Percentiles rank a stretch among this genome's conserved stretches.
Evolutionary conservation across 495 filamentous ascomycete genomes (phyloP).

Genomic region (Penicillium goetzii): DNA sequence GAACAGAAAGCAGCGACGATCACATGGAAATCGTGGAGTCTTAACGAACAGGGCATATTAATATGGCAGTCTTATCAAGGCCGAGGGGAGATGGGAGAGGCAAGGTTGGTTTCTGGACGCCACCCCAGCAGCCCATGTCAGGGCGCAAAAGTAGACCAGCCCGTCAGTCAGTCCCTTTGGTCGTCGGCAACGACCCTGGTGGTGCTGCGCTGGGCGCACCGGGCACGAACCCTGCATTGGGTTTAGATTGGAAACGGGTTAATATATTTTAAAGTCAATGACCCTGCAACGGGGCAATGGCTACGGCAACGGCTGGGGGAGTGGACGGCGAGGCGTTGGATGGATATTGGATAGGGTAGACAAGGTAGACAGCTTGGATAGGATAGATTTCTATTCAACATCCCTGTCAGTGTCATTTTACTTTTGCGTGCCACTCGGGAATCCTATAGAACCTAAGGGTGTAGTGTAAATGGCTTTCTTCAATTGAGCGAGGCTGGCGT

Average conservation of each 20-base stretch:
- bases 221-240: conserved; percentile 4
- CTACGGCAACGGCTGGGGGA: background rate
- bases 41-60: background rate
- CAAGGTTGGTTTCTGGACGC: background rate
- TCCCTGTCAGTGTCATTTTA: background rate
- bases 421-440: background rate
- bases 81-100: background rate
- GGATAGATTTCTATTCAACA: background rate
- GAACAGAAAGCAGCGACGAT: conserved; percentile 17
- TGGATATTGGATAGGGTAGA: background rate
- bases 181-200: background rate
- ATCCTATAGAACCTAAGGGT: background rate
- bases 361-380: background rate
- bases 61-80: background rate
- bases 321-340: background rate
- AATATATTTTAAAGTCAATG: conserved; percentile 17
- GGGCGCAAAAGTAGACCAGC: too few species aligned
- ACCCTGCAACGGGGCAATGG: background rate
- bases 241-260: conserved; percentile 9
- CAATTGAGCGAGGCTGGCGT: background rate
- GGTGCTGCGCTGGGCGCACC: too few species aligned
- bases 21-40: conserved; percentile 17
- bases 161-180: too few species aligned
- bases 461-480: background rate
- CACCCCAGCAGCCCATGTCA: background rate